Base-by-base conservation (phyloP, 768 basidiomycete genomes). In the Sutorius australiensis region DNA sequence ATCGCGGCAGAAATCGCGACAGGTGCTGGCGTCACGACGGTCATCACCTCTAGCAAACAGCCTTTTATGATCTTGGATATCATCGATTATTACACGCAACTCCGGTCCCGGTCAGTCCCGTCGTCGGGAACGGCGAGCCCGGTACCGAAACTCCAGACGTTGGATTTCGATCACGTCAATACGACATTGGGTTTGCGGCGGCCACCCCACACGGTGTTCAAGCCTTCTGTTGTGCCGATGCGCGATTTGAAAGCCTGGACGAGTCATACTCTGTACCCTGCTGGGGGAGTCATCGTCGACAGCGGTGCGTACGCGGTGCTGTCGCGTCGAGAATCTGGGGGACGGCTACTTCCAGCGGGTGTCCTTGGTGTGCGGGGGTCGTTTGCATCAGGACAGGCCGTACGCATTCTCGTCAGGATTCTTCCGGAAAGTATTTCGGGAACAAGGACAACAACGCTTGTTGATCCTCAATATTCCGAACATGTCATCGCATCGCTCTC, bases 1-100 rank as follows among this genome's bases (percentile, higher is more conserved):
- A 97, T 98, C 58, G 97, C 97, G 1, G 95, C 97, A 0, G 97
- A 99, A 64, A 92, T 99, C 30, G 94, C 95, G 5, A 95, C 91
- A 0, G 94, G 86, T 0, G 95, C 95, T 0, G 97, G 97, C 7
- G 93, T 95, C 31, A 85, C 90, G 5, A 97, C 95, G 0, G 78
- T 98, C 40, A 90, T 99, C 62, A 84, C 87, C 43, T 88, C 90
- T 19, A 94, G 92, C 71, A 88, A 85, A 61, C 75, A 79, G 24
- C 90, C 92, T 0, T 75, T 80, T 42, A 81, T 80, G 62, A 85
- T 98, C 53, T 79, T 89, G 59, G 72, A 74, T 14, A 93, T 97
- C 67, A 89, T 99, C 42, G 83, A 91, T 55, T 91, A 84, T 64
- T 83, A 92, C 70, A 71, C 69, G 59, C 64, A 77, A 37, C 66